Conservation (phyloP, 345 rosid genomes). For the Salix purpurea region DNA sequence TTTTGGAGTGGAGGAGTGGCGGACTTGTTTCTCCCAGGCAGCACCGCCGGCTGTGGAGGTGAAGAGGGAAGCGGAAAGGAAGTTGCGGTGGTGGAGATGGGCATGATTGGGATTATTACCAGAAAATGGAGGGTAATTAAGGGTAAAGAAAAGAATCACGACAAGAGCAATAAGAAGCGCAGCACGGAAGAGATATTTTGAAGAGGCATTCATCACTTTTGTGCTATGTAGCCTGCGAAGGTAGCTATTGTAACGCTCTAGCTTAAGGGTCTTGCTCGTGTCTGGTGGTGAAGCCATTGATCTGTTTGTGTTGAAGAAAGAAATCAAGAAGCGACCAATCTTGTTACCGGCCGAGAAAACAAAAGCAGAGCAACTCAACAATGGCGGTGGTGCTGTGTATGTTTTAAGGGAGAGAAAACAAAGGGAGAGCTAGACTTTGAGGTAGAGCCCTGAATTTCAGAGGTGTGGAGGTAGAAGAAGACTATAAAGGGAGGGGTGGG, state of each 20-base stretch:
- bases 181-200: conserved; percentile 74
- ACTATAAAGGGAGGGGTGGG: conserved; percentile 16
- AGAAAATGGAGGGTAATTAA: conserved; percentile 79
- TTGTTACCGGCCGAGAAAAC: not conserved
- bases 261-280: conserved; percentile 79
- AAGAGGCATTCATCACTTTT: conserved; percentile 69
- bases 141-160: conserved; percentile 64
- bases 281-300: conserved; percentile 63
- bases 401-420: not conserved
- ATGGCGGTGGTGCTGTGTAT: not conserved
- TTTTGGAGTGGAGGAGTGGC: conserved; percentile 22
- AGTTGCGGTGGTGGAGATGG: conserved; percentile 36
- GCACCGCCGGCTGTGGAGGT: conserved; percentile 12
- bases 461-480: conserved; percentile 2
- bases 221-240: conserved; percentile 68
- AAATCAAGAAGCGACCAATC: not conserved
- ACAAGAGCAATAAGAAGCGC: conserved; percentile 77
- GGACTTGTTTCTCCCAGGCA: conserved; percentile 26
- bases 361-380: not conserved
- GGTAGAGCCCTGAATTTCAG: conserved; percentile 12
- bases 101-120: conserved; percentile 24
- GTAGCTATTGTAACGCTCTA: conserved; percentile 89
- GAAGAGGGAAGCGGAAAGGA: conserved; percentile 18
- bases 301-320: not conserved
- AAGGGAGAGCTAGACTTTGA: not conserved